Base-by-base conservation (phyloP, 192 early-diverging fungal genomes). In the Borealophlyctis nickersoniae region DNA sequence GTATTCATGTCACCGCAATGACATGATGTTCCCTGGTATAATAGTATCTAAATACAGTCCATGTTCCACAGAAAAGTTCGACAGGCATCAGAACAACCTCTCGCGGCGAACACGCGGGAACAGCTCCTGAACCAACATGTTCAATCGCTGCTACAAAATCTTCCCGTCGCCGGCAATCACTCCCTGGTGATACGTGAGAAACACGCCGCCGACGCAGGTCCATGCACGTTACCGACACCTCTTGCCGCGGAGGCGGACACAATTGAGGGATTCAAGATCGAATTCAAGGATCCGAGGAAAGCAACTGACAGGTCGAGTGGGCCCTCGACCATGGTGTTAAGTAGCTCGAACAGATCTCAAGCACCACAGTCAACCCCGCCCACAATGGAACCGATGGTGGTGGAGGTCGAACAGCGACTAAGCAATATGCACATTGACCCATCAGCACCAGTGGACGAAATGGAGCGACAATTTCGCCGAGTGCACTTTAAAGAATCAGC, bases 261-360 rank as follows among this genome's bases (percentile, higher is more conserved):
- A 4, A 52, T 62, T 51, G 60, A 62, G 30, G 60, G 60, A 56
- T 62, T 28, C 24, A 26, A 62, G 19, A 29, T 62, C 11, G 22
- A 62, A 31, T 51, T 24, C 34, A 52, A 52, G 60, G 2, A 22
- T 0, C 24, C 13, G 52, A 53, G 4, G 31, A 31, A 26, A 24
- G 2, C 57, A 19, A 23, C 13, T n/a, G 19, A 34, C 0, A 58
- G 19, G 57, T n/a, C 27, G 14, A 34, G 19, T 35, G 26, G 28
- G 32, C 0, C 1, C 19, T 1, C 32, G 35, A 34, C 30, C 26
- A 24, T n/a, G 24, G 34, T 13, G 3, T 0, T 16, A 58, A 58
- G 57, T 0, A 28, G 34, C 14, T 14, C 0, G 53, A 16, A 28
- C 16, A 16, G 53, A 22, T 27, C 14, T 22, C 16, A 35, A n/a